phyloP scores from a whole-genome alignment of 306 rosid species.

The Cicer pinnatifidum region DNA sequence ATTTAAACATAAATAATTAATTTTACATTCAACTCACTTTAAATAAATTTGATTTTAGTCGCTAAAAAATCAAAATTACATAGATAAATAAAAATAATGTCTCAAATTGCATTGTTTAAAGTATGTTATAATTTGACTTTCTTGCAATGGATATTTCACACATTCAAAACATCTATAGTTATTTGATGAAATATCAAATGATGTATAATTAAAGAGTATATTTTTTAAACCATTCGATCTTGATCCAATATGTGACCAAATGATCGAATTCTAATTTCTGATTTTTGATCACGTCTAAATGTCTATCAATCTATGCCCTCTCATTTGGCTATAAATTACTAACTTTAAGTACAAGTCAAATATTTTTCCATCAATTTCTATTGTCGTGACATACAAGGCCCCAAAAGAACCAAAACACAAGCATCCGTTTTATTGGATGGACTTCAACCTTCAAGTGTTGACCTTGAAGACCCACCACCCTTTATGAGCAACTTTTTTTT shows the following conservation, averaged over 20 bases:
- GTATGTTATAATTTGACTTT: no score
- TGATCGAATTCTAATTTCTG: no score
- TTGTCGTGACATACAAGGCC: neutral
- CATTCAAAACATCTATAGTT: no score
- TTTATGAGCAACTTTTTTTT: neutral
- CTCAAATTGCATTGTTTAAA: conserved; percentile 11
- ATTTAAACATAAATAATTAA: no score
- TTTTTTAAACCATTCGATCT: no score
- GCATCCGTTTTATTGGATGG: neutral
- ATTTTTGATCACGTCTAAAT: no score
- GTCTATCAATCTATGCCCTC: neutral
- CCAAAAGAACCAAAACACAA: conserved; percentile 21
- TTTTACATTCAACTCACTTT: no score
- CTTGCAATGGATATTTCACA: no score
- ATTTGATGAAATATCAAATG: no score
- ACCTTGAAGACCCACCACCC: conserved; percentile 25
- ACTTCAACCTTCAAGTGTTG: neutral
- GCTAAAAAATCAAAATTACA: neutral
- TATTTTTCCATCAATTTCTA: conserved; percentile 14
- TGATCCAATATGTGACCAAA: no score
- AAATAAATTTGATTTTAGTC: no score
- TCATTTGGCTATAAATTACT: neutral
- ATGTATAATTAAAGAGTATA: no score
- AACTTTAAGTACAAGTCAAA: neutral
- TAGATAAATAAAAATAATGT: conserved; percentile 13